phyloP scores from a whole-genome alignment of 2,329 filamentous ascomycete genomes.

The Epicoccum sorghinum region DNA sequence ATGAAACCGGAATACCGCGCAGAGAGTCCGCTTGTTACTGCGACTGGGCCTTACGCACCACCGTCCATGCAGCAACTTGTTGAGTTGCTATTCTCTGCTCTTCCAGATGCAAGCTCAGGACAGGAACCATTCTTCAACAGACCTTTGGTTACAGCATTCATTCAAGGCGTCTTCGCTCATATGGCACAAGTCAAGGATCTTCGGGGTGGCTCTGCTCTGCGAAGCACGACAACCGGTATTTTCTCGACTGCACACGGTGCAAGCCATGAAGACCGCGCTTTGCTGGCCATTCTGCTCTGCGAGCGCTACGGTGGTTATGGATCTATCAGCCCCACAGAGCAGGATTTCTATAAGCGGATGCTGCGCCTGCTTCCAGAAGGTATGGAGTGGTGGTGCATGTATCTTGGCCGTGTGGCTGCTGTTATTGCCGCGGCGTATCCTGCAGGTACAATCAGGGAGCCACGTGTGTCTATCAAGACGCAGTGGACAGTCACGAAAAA shows the following conservation, averaged over 20 bases:
- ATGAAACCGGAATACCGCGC: conserved; percentile 66
- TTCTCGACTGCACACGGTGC: conserved; percentile 74
- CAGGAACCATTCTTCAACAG: conserved; percentile 50
- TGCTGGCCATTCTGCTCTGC: conserved; percentile 73
- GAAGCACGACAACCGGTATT: conserved; percentile 71
- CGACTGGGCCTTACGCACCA: conserved; percentile 61
- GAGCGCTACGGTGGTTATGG: conserved; percentile 71
- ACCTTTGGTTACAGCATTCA: conserved; percentile 61
- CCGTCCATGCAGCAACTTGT: conserved; percentile 56
- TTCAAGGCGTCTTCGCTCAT: conserved; percentile 63
- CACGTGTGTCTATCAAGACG: conserved; percentile 35
- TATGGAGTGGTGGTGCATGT: conserved; percentile 69
- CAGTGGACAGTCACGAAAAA: conserved; percentile 38
- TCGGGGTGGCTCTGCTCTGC: conserved; percentile 70
- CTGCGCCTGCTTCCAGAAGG: conserved; percentile 59
- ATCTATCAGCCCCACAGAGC: conserved; percentile 64
- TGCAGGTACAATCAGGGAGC: conserved; percentile 57
- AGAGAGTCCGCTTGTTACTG: conserved; percentile 69
- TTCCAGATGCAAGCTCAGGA: conserved; percentile 22
- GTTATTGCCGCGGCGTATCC: conserved; percentile 67
- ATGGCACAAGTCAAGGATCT: conserved; percentile 53
- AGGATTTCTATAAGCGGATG: conserved; percentile 61
- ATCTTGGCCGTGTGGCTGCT: conserved; percentile 65
- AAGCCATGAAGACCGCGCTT: conserved; percentile 72
- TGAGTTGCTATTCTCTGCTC: conserved; percentile 59